Percentiles rank a stretch among this genome's conserved stretches.
Evolutionary conservation across 2,329 filamentous ascomycete species (phyloP).

Genomic region (Pyrenochaeta sp.): DNA sequence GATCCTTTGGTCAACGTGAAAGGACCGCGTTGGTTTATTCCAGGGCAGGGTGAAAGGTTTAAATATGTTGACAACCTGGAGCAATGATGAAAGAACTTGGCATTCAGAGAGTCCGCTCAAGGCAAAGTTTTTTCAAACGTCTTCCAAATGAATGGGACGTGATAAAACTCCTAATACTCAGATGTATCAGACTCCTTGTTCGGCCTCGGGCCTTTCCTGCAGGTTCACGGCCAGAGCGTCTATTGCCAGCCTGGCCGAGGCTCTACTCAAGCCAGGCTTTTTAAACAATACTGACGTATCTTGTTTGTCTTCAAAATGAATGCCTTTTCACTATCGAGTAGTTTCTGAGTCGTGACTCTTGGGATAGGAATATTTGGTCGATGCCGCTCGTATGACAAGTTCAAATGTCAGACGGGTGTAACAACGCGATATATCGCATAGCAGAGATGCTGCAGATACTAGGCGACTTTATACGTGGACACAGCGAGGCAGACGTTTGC

Average conservation of each 20-base stretch:
- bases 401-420: background rate
- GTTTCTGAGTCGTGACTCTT: background rate
- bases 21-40: no score
- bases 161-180: background rate
- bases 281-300: background rate
- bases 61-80: background rate
- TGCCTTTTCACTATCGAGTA: background rate
- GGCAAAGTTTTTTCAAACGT: slow-evolving; percentile 14
- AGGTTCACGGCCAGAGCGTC: background rate
- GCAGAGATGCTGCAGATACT: background rate
- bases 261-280: background rate
- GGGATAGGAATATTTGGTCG: background rate
- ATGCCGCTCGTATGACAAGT: background rate
- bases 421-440: slow-evolving; percentile 7
- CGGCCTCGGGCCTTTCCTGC: background rate
- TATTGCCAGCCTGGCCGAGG: background rate
- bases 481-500: slow-evolving; percentile 30
- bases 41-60: background rate
- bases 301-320: background rate
- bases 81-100: background rate
- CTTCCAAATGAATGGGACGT: slow-evolving; percentile 31
- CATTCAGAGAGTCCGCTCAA: background rate
- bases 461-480: slow-evolving; percentile 1
- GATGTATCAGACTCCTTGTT: background rate
- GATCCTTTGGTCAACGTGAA: slow-evolving; percentile 10